Evolutionary conservation across 306 rosid genomes (phyloP), one percentile per base, ranked within the genome.

Genomic region (Argentina anserina): DNA sequence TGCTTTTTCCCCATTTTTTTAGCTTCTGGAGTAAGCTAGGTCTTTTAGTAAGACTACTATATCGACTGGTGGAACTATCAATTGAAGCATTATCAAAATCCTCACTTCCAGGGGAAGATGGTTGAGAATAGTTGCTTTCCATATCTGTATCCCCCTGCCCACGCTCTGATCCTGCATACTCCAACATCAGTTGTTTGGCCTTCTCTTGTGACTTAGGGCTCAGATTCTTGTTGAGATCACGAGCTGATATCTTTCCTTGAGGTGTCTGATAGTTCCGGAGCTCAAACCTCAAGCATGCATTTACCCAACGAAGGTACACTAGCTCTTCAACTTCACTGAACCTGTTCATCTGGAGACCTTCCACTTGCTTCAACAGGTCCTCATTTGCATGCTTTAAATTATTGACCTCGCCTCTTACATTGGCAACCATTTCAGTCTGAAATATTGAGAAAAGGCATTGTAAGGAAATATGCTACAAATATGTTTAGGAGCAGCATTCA

Each of bases 101-200:
- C 77, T 95, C 99, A 80, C 99, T 95, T 76, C 99, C 97, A 5
- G 99, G 97, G 75, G 99, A 94, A 72, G 99, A 94, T 14, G 97
- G 97, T 50, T 95, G 97, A 63, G 97, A 95, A 75, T 87, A 87
- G 79, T 95, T 91, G 86, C 99, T 95, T 36, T 95, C 99, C 33
- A 90, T 77, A 78, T 94, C 99, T 26, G 99, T 91, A 75, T 94
- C 99, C 31, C 90, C 95, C 80, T 91, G 99, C 36, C 97, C 97
- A 2, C 97, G 97, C 81, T 95, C 99, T 13, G 97, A 91, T 82
- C 89, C 93, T 15, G 93, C 96, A 67, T 94, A 94, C 80, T 94
- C 99, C 70, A 91, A 71, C 96, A 94, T 91, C 69, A 94, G 76
- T 71, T 84, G 97, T 74, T 94, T 94, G 55, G 99, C 99, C 78